A percentile compares a stretch with the other conserved stretches of the same genome.
These are phyloP conservation scores for Moricandia moricandioides DNA, from an alignment of 345 rosid species.

Conservation along the genomic window DNA sequence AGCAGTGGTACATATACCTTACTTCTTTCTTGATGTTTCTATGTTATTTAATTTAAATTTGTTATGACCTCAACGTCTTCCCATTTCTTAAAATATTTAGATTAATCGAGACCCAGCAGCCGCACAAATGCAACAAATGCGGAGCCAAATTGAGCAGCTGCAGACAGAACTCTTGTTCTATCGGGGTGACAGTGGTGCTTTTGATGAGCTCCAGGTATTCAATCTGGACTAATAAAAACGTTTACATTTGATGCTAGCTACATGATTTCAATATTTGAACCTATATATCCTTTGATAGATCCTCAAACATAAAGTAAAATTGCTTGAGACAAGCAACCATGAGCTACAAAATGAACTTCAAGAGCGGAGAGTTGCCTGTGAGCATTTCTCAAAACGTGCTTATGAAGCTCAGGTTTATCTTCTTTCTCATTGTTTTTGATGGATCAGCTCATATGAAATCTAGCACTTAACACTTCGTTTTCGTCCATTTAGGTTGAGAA, in stretches of 20 bases:
- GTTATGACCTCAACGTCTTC: not conserved
- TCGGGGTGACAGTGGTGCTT: conserved; percentile 62
- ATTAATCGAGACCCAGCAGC: conserved; percentile 90
- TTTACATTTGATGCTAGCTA: conserved; percentile 2
- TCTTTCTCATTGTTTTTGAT: conserved; percentile 4
- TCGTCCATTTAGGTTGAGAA: conserved; percentile 66
- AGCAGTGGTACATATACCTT: conserved; percentile 66
- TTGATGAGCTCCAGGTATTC: conserved; percentile 87
- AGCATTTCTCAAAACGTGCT: conserved; percentile 74
- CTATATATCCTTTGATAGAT: conserved; percentile 43
- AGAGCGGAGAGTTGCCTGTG: conserved; percentile 61
- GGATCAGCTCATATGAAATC: conserved; percentile 9
- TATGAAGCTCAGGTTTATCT: conserved; percentile 75
- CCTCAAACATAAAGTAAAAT: conserved; percentile 73
- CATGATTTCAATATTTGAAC: conserved; percentile 20
- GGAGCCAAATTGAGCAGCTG: conserved; percentile 91
- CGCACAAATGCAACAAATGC: conserved; percentile 80
- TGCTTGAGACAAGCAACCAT: conserved; percentile 82
- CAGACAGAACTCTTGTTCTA: conserved; percentile 81
- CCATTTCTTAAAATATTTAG: conserved; percentile 32
- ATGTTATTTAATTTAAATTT: not conserved
- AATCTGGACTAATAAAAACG: conserved; percentile 13
- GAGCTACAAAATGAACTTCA: conserved; percentile 79
- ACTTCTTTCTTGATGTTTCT: conserved; percentile 10
- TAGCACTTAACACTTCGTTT: conserved; percentile 11